These are phyloP conservation scores for Huiozyma naganishii DNA, from an alignment of 805 yeast genomes.

Conservation along the genomic window DNA sequence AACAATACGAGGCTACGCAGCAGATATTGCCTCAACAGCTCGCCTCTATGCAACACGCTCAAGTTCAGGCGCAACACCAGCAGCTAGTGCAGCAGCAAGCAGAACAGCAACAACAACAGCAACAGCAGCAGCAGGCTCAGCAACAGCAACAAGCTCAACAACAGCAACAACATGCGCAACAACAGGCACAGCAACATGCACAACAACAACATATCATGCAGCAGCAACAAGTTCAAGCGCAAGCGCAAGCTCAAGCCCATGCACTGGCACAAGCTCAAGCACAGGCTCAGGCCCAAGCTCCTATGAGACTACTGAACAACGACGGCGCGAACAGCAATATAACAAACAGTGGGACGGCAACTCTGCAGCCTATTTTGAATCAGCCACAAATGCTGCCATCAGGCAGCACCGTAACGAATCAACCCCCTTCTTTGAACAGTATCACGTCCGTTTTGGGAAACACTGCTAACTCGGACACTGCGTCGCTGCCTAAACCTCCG, in stretches of 20 bases:
- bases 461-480: background rate
- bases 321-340: no score
- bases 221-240: background rate
- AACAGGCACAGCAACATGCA: slow-evolving; percentile 3
- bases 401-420: background rate
- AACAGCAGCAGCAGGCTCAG: slow-evolving; percentile 2
- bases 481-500: background rate
- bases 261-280: slow-evolving; percentile 2
- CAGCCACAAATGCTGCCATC: background rate
- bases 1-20: slow-evolving; percentile 25
- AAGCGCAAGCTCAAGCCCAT: background rate
- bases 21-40: slow-evolving; percentile 23
- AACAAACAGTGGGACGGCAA: no score
- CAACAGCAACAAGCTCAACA: background rate
- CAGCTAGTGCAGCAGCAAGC: slow-evolving; percentile 19
- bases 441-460: no score
- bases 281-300: background rate
- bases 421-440: background rate
- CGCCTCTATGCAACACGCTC: slow-evolving; percentile 10
- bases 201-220: slow-evolving; percentile 1
- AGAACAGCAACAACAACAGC: slow-evolving; percentile 7
- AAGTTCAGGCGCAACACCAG: slow-evolving; percentile 17
- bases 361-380: background rate
- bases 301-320: background rate
- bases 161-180: slow-evolving; percentile 1